These are phyloP conservation scores for Arabidopsis hybrid DNA, from an alignment of 441 rosid species.

Conservation along the genomic window DNA sequence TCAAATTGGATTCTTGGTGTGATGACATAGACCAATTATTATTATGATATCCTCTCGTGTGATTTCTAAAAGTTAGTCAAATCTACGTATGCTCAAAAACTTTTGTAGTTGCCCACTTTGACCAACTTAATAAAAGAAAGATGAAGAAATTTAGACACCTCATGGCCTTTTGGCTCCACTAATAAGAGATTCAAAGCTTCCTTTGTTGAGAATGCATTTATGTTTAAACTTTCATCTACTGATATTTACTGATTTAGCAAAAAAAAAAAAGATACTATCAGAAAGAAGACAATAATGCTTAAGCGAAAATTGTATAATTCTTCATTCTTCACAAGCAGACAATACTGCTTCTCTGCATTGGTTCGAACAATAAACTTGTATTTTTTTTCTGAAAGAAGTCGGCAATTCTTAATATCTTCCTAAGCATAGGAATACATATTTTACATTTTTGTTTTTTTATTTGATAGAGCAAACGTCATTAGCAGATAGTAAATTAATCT, in stretches of 20 bases:
- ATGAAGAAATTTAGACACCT: too few species aligned
- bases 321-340: constrained; percentile 23
- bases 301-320: not conserved
- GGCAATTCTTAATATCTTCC: constrained; percentile 4
- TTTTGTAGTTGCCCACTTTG: constrained; percentile 39
- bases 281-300: too few species aligned
- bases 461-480: not conserved
- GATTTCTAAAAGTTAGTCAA: constrained; percentile 33
- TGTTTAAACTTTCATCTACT: too few species aligned
- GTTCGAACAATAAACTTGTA: not conserved
- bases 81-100: constrained; percentile 25
- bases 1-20: constrained; percentile 26
- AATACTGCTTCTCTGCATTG: constrained; percentile 9
- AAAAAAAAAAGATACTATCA: too few species aligned
- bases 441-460: not conserved
- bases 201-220: too few species aligned
- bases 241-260: too few species aligned
- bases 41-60: not conserved
- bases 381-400: constrained; percentile 1
- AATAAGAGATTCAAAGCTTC: too few species aligned
- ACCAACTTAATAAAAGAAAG: not conserved
- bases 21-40: not conserved
- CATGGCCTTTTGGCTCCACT: too few species aligned
- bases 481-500: not conserved
- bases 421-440: not conserved